Base-by-base conservation (phyloP, 2,329 filamentous ascomycete genomes). In the Aspergillus arachidicola region DNA sequence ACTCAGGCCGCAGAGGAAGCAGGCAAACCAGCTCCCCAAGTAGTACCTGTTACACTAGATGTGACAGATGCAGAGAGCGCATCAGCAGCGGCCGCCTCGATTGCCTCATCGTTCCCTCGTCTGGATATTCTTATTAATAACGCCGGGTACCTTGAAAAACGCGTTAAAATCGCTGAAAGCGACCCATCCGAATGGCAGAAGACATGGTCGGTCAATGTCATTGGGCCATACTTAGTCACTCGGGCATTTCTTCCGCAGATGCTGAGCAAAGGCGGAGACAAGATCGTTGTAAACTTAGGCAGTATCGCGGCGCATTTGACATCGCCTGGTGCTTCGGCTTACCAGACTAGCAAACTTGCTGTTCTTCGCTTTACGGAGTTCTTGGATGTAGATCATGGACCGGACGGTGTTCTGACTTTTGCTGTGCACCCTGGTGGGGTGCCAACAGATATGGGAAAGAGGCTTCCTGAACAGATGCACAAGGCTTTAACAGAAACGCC, bases 121-220 rank as follows among this genome's bases (percentile, higher is more conserved):
- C 70, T 85, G 11, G 81, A 85, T 61, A 73, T 84, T 48, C 73
- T 85, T 0, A 67, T 84, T 64, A 84, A 85, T 71, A 84, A 84
- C 62, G 82, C 82, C 0, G 82, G 80, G 0, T 71, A 71, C 26
- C 61, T 78, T 2, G 74, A 74, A 2, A 67, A 53, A 5, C 64
- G 30, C 30, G 4, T 56, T 0, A 71, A 72, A 0, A 60, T 83
- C 6, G 63, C 63, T 5, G 76, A 81, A 1, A 69, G 72, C 1
- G 73, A 82, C 23, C 75, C 77, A 6, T 66, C 67, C 6, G 70
- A 72, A 4, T 83, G 76, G 75, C 82, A 78, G 78, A 72, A 76
- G 23, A 78, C 78, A 0, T 82, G 78, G 71, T 78, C 82, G 54
- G 75, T 85, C 46, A 87, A 86, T 67, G 51, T 86, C 14, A 76